Percentiles rank a stretch among this genome's conserved stretches.
Conservation (phyloP, 1,139 yeast species). For the Pichia norvegensis region DNA sequence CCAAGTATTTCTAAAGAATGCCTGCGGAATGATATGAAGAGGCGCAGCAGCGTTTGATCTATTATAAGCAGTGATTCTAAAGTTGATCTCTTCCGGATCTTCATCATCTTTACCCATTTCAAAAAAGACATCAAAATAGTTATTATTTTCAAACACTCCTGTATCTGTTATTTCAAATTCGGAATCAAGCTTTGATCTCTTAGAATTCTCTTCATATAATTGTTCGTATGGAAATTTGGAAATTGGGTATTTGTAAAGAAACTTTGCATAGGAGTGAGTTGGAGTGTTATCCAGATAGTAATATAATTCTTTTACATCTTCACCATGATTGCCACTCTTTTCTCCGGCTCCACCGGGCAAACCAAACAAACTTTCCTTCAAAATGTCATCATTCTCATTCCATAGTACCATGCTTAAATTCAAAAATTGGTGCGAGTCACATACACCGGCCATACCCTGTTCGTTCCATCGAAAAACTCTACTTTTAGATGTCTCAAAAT, state of each 20-base stretch:
- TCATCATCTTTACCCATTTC: constrained; percentile 87
- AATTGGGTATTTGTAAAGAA: constrained; percentile 88
- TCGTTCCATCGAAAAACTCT: constrained; percentile 95
- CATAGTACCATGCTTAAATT: constrained; percentile 79
- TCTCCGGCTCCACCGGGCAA: constrained; percentile 83
- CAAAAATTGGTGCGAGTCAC: constrained; percentile 75
- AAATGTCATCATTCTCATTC: constrained; percentile 83
- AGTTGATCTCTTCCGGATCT: constrained; percentile 72
- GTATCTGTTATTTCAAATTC: constrained; percentile 77
- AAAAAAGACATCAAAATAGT: constrained; percentile 83
- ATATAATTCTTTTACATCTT: constrained; percentile 85
- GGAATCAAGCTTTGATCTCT: constrained; percentile 52
- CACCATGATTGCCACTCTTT: constrained; percentile 96
- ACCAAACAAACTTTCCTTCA: constrained; percentile 85
- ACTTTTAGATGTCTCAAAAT: constrained; percentile 79
- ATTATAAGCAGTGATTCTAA: constrained; percentile 85
- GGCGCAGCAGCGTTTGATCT: constrained; percentile 82
- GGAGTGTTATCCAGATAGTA: constrained; percentile 88
- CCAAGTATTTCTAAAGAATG: constrained; percentile 89
- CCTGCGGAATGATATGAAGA: constrained; percentile 77
- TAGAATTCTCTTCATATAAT: constrained; percentile 60
- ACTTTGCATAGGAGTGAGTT: constrained; percentile 89
- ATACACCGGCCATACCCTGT: constrained; percentile 89
- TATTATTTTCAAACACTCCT: constrained; percentile 66
- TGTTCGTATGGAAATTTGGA: constrained; percentile 74